Percentiles rank a stretch among this genome's conserved stretches.
phyloP scores from a whole-genome alignment of 2,329 filamentous ascomycete genomes.

The Exserohilum rostratum region DNA sequence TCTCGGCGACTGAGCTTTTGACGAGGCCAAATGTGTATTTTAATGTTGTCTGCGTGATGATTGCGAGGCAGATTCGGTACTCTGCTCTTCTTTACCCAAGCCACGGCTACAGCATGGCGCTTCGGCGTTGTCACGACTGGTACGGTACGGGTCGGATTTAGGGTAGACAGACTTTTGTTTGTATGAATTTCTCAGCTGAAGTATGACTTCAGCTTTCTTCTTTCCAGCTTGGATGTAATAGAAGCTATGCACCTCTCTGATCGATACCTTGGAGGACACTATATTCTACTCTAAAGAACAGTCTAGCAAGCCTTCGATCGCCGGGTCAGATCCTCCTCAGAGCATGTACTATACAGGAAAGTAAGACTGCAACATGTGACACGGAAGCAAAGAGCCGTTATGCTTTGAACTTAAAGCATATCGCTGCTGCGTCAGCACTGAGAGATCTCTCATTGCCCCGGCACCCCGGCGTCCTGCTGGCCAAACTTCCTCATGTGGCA shows the following conservation, averaged over 20 bases:
- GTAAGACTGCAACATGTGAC: not conserved
- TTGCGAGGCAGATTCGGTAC: not conserved
- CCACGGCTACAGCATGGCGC: slow-evolving; percentile 17
- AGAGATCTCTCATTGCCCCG: not conserved
- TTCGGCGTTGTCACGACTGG: slow-evolving; percentile 11
- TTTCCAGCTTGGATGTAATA: not conserved
- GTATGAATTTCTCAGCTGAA: not conserved
- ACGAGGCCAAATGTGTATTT: not conserved
- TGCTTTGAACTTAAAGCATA: not conserved
- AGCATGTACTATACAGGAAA: not conserved
- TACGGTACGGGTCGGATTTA: not conserved
- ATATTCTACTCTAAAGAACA: no score
- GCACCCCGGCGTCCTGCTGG: not conserved
- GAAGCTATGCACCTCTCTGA: not conserved
- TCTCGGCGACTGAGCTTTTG: slow-evolving; percentile 45
- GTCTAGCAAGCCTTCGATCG: no score
- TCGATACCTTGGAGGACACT: not conserved
- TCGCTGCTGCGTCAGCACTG: not conserved
- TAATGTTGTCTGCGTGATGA: not conserved
- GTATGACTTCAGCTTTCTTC: not conserved
- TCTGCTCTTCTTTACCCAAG: slow-evolving; percentile 1
- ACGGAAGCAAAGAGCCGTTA: not conserved
- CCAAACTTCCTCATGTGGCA: slow-evolving; percentile 4
- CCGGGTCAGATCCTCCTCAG: not conserved
- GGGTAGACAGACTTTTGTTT: not conserved